A percentile compares a stretch with the other conserved stretches of the same genome.
phyloP scores from a whole-genome alignment of 495 filamentous ascomycete genomes.

The Hypoxylon subgilvum region DNA sequence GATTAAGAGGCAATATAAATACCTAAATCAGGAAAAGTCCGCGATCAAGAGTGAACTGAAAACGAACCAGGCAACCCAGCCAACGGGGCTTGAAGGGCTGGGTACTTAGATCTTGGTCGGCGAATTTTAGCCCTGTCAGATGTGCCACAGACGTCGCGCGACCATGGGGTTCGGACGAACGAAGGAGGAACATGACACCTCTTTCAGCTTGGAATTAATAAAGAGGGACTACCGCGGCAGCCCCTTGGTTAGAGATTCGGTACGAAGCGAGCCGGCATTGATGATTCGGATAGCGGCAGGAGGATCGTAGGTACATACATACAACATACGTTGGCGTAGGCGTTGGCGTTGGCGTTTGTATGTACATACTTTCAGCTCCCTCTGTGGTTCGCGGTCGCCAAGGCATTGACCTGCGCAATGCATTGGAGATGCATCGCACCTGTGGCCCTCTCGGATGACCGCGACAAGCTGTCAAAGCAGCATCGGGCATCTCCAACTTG shows the following conservation, averaged over 20 bases:
- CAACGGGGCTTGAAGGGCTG: constrained; percentile 14
- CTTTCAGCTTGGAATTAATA: background rate
- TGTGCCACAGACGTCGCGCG: constrained; percentile 26
- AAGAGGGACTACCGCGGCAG: constrained; percentile 4
- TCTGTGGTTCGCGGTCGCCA: constrained; percentile 37
- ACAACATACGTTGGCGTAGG: background rate
- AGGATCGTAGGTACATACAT: background rate
- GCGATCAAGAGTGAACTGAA: constrained; percentile 10
- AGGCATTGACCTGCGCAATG: constrained; percentile 38
- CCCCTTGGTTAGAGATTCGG: constrained; percentile 19
- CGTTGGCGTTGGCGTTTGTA: background rate
- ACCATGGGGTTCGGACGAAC: constrained; percentile 20
- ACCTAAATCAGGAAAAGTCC: constrained; percentile 20
- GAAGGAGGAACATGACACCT: constrained; percentile 2
- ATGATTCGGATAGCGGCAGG: constrained; percentile 23
- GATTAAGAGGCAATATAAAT: constrained; percentile 30
- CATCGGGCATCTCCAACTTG: constrained; percentile 40
- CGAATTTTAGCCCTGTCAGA: constrained; percentile 35
- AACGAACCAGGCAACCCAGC: constrained; percentile 15
- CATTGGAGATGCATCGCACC: constrained; percentile 38
- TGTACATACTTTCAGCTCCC: constrained; percentile 14
- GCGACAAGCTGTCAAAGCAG: constrained; percentile 39
- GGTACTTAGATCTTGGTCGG: constrained; percentile 33
- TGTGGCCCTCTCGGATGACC: constrained; percentile 30
- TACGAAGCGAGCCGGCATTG: constrained; percentile 29